These are phyloP conservation scores for Artomyces pyxidatus DNA, from an alignment of 768 basidiomycete genomes.

Conservation along the genomic window DNA sequence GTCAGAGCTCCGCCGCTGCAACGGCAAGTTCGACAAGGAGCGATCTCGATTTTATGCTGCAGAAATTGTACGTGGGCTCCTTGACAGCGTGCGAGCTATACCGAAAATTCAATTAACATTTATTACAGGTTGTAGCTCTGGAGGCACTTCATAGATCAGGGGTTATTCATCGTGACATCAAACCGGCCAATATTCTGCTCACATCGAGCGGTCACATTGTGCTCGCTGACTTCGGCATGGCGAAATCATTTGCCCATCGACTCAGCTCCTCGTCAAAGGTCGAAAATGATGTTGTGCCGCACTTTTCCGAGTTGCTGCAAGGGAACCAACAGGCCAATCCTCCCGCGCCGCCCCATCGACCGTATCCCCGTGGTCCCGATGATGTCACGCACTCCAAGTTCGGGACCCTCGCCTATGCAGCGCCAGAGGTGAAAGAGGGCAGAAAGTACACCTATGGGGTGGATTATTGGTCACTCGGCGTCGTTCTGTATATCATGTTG, in stretches of 20 bases:
- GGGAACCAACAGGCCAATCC: background rate
- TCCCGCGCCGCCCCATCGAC: slow-evolving; percentile 5
- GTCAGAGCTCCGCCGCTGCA: slow-evolving; percentile 9
- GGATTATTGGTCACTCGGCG: slow-evolving; percentile 16
- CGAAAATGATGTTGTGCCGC: background rate
- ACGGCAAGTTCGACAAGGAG: slow-evolving; percentile 4
- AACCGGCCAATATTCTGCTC: slow-evolving; percentile 29
- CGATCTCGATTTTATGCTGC: slow-evolving; percentile 14
- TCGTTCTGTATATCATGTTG: slow-evolving; percentile 14
- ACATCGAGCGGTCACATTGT: slow-evolving; percentile 6
- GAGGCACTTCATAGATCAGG: slow-evolving; percentile 31
- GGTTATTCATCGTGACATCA: slow-evolving; percentile 43
- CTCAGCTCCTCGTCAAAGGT: background rate
- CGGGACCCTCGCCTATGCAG: slow-evolving; percentile 12
- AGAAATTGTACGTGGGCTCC: slow-evolving; percentile 1
- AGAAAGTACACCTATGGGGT: slow-evolving; percentile 14
- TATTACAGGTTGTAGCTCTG: slow-evolving; percentile 11
- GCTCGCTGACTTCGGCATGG: slow-evolving; percentile 16
- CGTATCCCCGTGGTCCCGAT: background rate
- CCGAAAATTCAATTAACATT: no score
- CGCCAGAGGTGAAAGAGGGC: slow-evolving; percentile 14
- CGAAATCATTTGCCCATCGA: slow-evolving; percentile 9
- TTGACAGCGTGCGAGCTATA: no score
- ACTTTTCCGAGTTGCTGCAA: background rate
- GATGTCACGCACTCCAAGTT: slow-evolving; percentile 6